Evolutionary conservation across 148 eudicot species (phyloP).

Genomic region (Rhododendron molle): DNA sequence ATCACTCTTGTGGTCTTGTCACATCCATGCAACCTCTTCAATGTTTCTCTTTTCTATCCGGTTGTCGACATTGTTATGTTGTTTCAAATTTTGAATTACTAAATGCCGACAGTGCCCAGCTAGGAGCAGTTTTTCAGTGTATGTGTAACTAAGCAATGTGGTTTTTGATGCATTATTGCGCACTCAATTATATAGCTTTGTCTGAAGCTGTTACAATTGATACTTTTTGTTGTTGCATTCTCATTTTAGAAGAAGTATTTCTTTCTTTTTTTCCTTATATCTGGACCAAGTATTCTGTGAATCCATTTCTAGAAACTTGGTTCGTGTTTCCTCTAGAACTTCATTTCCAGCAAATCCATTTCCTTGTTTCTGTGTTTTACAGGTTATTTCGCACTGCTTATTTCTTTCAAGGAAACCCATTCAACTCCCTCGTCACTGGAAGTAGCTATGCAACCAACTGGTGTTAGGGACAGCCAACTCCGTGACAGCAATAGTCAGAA

Average conservation of each 20-base stretch:
- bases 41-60: background rate
- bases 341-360: background rate
- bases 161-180: background rate
- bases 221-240: background rate
- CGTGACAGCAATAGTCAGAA: slow-evolving; percentile 94
- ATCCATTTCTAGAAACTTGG: background rate
- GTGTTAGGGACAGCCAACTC: slow-evolving; percentile 68
- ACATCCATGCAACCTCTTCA: background rate
- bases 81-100: background rate
- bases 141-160: background rate
- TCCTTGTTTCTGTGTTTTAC: slow-evolving; percentile 7
- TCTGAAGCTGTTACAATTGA: background rate
- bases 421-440: slow-evolving; percentile 26
- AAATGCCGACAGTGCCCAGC: background rate
- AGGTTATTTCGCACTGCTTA: slow-evolving; percentile 21
- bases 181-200: background rate
- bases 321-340: background rate
- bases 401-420: slow-evolving; percentile 20
- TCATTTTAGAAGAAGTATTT: background rate
- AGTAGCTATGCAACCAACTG: slow-evolving; percentile 91
- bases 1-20: background rate
- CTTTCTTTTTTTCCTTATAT: background rate
- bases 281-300: background rate
- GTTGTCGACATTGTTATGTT: background rate
- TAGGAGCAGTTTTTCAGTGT: background rate